Base-by-base conservation (phyloP, 2,329 filamentous ascomycete genomes). In the Diaporthe ampelina region DNA sequence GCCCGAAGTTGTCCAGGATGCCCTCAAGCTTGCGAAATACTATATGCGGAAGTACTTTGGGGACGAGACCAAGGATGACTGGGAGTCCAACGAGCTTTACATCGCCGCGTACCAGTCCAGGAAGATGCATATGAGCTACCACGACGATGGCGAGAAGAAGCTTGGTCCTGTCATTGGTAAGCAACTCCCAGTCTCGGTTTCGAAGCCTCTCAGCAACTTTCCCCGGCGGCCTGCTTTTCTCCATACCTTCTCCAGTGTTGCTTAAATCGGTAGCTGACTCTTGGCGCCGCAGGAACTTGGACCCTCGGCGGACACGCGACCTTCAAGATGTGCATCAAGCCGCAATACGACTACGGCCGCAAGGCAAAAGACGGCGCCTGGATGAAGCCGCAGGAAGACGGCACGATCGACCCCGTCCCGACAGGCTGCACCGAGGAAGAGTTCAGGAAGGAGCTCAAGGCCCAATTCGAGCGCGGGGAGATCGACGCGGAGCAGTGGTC, bases 321-420 rank as follows among this genome's bases (percentile, higher is more conserved):
- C 21, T 72, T 72, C 56, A 61, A 48, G n/a, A 24, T 72, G 15
- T 58, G 56, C 37, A 72, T 72, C 32, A 72, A 72, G 69, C 69
- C 56, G 2, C 40, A 40, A n/a, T 63, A 24, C 21, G 54, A 72
- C 56, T 72, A 63, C 37, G 69, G 69, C 29, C 57, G 69, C 4
- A 17, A 29, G 0, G 6, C 40, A 13, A 21, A 54, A 13, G 69
- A 19, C 57, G 13, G 15, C 29, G 57, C 29, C 29, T 50, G 29
- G 50, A 70, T 56, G 37, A 45, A 29, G 35, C 67, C 37, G 7
- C 48, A 35, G 48, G 69, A 35, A 8, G 24, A 32, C 29, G 24
- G 45, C 4, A 57, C 63, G 1, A n/a, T 63, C 45, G 70, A 72
- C 57, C 70, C 57, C 9, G 15, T 72, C 32, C 45, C 37, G 24